These are phyloP conservation scores for Globisporangium irregulare DNA, from an alignment of 352 stramenopile genomes.

Conservation along the genomic window DNA sequence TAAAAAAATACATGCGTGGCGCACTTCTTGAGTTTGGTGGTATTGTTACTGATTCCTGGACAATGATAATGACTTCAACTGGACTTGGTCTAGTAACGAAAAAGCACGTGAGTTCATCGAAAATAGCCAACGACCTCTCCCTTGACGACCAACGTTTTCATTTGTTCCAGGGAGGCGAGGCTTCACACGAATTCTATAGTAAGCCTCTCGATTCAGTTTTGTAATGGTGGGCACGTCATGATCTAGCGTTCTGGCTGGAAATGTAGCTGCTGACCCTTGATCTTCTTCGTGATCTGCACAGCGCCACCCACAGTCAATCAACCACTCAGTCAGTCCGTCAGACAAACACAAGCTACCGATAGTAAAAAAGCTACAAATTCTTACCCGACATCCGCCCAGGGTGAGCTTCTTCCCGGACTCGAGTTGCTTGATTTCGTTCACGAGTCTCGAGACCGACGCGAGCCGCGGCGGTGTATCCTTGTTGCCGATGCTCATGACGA, in stretches of 20 bases:
- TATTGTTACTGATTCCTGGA: no score
- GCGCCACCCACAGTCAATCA: neutral
- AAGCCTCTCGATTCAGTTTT: neutral
- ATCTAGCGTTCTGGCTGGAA: constrained; percentile 33
- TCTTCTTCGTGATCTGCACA: constrained; percentile 31
- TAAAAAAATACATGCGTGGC: no score
- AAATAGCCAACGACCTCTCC: neutral
- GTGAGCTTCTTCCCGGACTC: constrained; percentile 69
- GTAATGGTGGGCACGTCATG: neutral
- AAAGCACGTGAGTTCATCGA: neutral
- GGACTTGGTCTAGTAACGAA: neutral
- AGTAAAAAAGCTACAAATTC: neutral
- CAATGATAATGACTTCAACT: neutral
- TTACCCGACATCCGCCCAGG: constrained; percentile 60
- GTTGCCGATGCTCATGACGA: constrained; percentile 48
- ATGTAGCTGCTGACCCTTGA: constrained; percentile 29
- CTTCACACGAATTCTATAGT: neutral
- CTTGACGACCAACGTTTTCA: neutral
- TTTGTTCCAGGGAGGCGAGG: neutral
- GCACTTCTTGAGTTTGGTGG: no score
- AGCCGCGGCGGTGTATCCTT: constrained; percentile 62
- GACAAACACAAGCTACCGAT: neutral
- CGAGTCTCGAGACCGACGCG: constrained; percentile 43
- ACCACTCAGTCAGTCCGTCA: neutral
- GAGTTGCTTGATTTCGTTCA: constrained; percentile 42